phyloP scores from a whole-genome alignment of 345 rosid genomes.

The Linum trigynum region DNA sequence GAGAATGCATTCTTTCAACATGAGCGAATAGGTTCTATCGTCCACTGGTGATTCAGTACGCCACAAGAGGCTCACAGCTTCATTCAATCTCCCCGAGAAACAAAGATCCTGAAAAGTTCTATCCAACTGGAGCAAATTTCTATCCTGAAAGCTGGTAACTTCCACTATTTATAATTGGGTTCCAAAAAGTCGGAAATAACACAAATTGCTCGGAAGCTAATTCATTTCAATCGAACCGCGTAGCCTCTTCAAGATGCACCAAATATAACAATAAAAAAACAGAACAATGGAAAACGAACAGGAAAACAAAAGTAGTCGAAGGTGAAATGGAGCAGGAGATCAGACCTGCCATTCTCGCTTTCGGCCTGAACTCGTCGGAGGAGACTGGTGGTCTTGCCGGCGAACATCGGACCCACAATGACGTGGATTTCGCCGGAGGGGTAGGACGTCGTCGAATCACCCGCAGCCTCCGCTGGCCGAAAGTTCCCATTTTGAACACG shows the following conservation, averaged over 20 bases:
- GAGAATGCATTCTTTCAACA: conserved; percentile 62
- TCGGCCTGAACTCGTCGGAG: conserved; percentile 59
- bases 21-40: conserved; percentile 33
- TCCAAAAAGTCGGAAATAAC: neutral
- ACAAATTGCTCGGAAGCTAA: no score
- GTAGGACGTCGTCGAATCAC: conserved; percentile 11
- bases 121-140: conserved; percentile 31
- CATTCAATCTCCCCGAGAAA: conserved; percentile 45
- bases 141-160: conserved; percentile 70
- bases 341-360: conserved; percentile 48
- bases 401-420: conserved; percentile 64
- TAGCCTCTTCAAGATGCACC: no score
- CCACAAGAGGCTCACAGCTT: conserved; percentile 55
- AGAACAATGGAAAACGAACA: conserved; percentile 2
- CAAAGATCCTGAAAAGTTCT: conserved; percentile 50
- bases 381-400: conserved; percentile 64
- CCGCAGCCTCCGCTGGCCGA: conserved; percentile 22
- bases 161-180: conserved; percentile 4
- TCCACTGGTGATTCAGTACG: conserved; percentile 27
- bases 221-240: no score
- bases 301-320: neutral
- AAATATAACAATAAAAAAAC: neutral
- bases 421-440: conserved; percentile 64
- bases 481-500: conserved; percentile 16
- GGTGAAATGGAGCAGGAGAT: neutral